Evolutionary conservation across 257 asterid species (phyloP).

Genomic region (Paraleonurus japonicus): DNA sequence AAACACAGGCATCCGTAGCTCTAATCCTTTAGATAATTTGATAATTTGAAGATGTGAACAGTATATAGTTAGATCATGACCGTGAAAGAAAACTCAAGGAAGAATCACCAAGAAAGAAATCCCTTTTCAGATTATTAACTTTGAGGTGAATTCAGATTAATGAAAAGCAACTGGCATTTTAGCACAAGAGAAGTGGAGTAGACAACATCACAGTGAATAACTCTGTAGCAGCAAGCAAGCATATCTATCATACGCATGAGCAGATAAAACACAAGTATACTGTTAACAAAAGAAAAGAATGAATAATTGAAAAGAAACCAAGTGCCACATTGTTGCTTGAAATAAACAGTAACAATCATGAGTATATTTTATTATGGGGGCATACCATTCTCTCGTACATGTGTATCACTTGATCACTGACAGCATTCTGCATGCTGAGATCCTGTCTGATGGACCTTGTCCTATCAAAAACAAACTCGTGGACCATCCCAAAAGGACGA

Average conservation of each 20-base stretch:
- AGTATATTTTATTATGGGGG: conserved; percentile 10
- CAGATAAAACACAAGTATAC: too few relatives aligned
- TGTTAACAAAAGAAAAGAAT: neutral
- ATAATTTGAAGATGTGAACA: neutral
- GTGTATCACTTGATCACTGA: conserved; percentile 51
- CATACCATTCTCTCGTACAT: conserved; percentile 97
- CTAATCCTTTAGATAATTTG: neutral
- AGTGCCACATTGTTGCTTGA: neutral
- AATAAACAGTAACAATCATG: neutral
- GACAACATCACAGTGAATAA: too few relatives aligned
- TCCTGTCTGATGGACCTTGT: conserved; percentile 94
- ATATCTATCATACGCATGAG: neutral
- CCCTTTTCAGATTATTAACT: neutral
- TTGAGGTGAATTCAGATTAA: too few relatives aligned
- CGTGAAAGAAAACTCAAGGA: neutral
- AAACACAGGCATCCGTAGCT: conserved; percentile 15
- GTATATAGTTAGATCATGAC: neutral
- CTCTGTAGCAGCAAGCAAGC: too few relatives aligned
- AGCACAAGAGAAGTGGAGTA: too few relatives aligned
- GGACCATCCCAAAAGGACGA: conserved; percentile 73
- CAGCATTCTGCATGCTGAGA: conserved; percentile 82
- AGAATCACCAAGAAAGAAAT: neutral
- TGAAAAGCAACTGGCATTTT: too few relatives aligned
- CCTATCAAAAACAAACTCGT: conserved; percentile 90
- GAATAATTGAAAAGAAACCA: neutral